Conservation (phyloP, 331 rosid genomes). For the Prunus yedoensis region DNA sequence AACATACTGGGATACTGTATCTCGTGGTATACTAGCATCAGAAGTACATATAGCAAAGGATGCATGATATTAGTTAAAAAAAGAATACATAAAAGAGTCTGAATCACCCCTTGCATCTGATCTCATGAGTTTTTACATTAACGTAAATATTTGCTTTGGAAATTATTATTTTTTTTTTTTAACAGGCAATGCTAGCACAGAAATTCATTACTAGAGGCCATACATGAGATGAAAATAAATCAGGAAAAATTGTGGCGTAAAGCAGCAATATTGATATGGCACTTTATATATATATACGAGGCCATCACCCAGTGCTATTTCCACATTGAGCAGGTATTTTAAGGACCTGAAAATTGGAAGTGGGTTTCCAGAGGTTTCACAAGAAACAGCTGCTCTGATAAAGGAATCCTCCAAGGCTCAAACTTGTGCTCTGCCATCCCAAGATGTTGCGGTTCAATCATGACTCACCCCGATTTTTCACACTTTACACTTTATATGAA, state of each 20-base stretch:
- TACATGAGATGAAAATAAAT: background rate
- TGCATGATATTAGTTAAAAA: background rate
- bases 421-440: background rate
- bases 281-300: background rate
- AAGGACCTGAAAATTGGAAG: background rate
- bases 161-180: background rate
- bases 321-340: background rate
- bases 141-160: background rate
- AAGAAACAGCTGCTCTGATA: background rate
- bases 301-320: background rate
- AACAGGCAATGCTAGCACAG: background rate
- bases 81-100: background rate
- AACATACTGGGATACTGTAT: background rate
- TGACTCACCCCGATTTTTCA: background rate
- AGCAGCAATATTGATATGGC: background rate
- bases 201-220: too few species aligned
- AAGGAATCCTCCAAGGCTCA: background rate
- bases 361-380: background rate
- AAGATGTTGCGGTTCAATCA: background rate
- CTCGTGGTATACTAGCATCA: background rate
- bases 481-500: background rate
- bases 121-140: background rate
- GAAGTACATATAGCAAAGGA: background rate
- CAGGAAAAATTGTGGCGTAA: background rate
- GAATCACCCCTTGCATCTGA: conserved; percentile 1